Base-by-base conservation (phyloP, 768 basidiomycete genomes). In the Trichaptum fuscoviolaceum region DNA sequence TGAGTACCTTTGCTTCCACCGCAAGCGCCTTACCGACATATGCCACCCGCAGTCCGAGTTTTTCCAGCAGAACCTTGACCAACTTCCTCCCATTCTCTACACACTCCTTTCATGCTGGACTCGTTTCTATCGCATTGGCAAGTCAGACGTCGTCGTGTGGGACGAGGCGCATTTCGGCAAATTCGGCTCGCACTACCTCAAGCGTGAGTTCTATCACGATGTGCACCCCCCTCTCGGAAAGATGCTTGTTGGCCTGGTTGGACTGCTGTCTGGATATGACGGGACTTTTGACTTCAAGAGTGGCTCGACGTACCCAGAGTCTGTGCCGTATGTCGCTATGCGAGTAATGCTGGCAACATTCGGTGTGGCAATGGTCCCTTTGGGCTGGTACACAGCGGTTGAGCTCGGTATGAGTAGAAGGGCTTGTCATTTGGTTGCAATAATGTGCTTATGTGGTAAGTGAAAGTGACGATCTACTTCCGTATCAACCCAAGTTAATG, bases 81-180 rank as follows among this genome's bases (percentile, higher is more conserved):
- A 90, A 74, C 75, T 95, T 68, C 83, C 89, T 0, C 90, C 95
- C 7, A 83, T 88, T 64, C 79, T 94, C 52, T 99, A 99, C 80
- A 97, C 96, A 57, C 85, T 96, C 35, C 86, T 98, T 59, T 89
- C 95, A 12, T 95, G 96, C 81, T 94, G 92, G 86, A 97, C 96
- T 6, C 90, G 96, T 30, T 96, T 91, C 77, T 91, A 96, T 81
- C 85, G 89, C 71, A 99, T 99, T 61, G 96, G 97, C 15, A 85
- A 87, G 65, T 84, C 92, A 35, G 85, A 90, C 73, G 74, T 85
- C 69, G 96, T 99, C 77, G 88, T 99, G 67, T 99, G 96, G 97
- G 97, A 99, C 77, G 97, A 99, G 82, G 96, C 97, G 52, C 97
- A 99, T 78, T 99, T 99, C 77, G 97, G 97, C 71, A 99, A 99